These are phyloP conservation scores for Russula earlei DNA, from an alignment of 768 basidiomycete species.

Conservation along the genomic window DNA sequence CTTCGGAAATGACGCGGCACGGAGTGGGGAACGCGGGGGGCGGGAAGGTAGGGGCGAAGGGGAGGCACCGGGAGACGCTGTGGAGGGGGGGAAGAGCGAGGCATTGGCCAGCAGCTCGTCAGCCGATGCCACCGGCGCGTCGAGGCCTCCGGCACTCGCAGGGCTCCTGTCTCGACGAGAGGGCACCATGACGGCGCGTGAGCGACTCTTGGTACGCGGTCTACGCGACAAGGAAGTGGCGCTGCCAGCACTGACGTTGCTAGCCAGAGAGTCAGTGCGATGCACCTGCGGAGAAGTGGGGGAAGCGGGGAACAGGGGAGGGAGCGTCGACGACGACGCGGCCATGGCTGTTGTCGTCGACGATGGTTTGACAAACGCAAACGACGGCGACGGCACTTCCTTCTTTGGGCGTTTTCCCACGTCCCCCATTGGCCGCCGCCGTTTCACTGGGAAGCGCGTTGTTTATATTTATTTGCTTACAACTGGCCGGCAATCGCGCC, in stretches of 20 bases:
- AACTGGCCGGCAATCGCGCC: too few species aligned
- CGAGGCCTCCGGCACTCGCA: constrained; percentile 15
- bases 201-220: constrained; percentile 26
- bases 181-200: constrained; percentile 21
- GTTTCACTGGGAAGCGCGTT: neutral
- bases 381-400: neutral
- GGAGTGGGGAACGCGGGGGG: constrained; percentile 19
- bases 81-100: constrained; percentile 16
- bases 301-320: constrained; percentile 15
- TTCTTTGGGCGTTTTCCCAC: constrained; percentile 12
- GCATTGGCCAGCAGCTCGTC: constrained; percentile 17
- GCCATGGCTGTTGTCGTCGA: constrained; percentile 25
- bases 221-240: constrained; percentile 25
- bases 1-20: constrained; percentile 9
- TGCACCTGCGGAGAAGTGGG: constrained; percentile 14
- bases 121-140: constrained; percentile 12
- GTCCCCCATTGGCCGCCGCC: neutral
- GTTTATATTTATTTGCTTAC: neutral
- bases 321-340: constrained; percentile 25
- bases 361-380: constrained; percentile 12
- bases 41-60: constrained; percentile 11
- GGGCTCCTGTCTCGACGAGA: constrained; percentile 23
- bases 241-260: constrained; percentile 23
- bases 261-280: constrained; percentile 27
- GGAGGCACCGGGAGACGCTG: constrained; percentile 1